Percentiles rank a stretch among this genome's conserved stretches.
These are phyloP conservation scores for Debaryomycetaceae sp. DNA, from an alignment of 1,139 yeast genomes.

Conservation along the genomic window DNA sequence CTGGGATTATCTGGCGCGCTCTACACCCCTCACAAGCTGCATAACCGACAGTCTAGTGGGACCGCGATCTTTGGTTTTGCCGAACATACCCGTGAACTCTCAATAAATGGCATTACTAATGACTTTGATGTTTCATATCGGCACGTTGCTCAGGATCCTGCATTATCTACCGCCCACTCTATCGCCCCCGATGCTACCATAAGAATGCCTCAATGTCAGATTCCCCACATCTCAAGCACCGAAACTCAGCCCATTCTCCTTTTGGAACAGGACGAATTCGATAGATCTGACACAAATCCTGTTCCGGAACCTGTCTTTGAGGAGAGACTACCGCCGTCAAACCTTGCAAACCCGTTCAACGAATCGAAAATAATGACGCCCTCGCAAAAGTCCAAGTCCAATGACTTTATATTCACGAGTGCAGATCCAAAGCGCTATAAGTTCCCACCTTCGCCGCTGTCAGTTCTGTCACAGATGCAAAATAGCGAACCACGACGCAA, in stretches of 20 bases:
- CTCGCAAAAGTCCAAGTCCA: slow-evolving; percentile 5
- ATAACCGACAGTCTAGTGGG: slow-evolving; percentile 38
- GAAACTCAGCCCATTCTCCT: no score
- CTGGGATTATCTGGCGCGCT: not conserved
- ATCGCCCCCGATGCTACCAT: no score
- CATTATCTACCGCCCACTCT: no score
- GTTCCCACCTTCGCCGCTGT: slow-evolving; percentile 33
- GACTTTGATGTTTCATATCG: no score
- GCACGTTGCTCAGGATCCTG: no score
- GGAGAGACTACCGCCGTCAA: no score
- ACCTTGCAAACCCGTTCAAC: not conserved
- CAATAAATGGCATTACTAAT: slow-evolving; percentile 40
- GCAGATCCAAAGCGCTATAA: slow-evolving; percentile 32
- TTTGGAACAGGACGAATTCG: slow-evolving; percentile 21
- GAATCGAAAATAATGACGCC: slow-evolving; percentile 1
- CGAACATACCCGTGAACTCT: slow-evolving; percentile 42
- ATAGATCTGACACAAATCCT: slow-evolving; percentile 10
- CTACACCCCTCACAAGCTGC: slow-evolving; percentile 9
- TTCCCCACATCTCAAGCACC: no score
- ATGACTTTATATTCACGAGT: slow-evolving; percentile 32
- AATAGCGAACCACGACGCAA: no score
- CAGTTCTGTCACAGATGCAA: no score
- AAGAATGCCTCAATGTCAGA: no score
- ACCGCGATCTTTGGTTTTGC: slow-evolving; percentile 56
- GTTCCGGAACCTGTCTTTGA: not conserved